A percentile compares a stretch with the other conserved stretches of the same genome.
Conservation (phyloP, 305 asterid species). For the Ilex paraguariensis region DNA sequence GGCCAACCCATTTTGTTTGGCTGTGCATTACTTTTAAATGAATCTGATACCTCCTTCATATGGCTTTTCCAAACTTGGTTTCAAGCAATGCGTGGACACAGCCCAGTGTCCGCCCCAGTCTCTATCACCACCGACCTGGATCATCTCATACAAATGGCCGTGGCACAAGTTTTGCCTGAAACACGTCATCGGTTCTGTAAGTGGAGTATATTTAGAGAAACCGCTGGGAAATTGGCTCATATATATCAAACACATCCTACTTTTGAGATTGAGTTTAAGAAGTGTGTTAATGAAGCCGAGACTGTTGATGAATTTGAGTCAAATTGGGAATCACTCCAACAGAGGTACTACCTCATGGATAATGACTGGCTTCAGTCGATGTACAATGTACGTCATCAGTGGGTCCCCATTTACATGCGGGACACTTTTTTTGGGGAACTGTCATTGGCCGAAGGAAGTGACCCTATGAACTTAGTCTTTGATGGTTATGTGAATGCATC, state of each 20-base stretch:
- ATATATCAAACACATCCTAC: conserved; percentile 22
- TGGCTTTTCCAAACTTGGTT: conserved; percentile 42
- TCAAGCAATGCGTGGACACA: conserved; percentile 24
- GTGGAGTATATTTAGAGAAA: conserved; percentile 26
- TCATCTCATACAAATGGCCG: conserved; percentile 21
- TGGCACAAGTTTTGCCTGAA: conserved; percentile 26
- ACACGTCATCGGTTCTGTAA: conserved; percentile 24
- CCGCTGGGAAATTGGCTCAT: conserved; percentile 23
- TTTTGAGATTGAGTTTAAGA: conserved; percentile 26
- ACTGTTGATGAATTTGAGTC: conserved; percentile 34
- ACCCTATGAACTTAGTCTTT: conserved; percentile 15
- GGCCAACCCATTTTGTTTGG: conserved; percentile 38
- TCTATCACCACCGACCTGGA: conserved; percentile 27
- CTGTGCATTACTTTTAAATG: conserved; percentile 28
- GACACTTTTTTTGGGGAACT: conserved; percentile 34
- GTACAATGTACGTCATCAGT: conserved; percentile 25
- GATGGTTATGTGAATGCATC: conserved; percentile 26
- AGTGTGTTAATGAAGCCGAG: conserved; percentile 27
- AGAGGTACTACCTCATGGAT: conserved; percentile 24
- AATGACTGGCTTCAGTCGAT: conserved; percentile 33
- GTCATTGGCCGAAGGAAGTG: conserved; percentile 13
- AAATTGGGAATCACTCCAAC: conserved; percentile 24
- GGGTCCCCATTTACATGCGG: conserved; percentile 32
- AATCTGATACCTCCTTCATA: conserved; percentile 22
- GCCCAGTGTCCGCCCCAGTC: conserved; percentile 28